Percentiles rank a stretch among this genome's conserved stretches.
phyloP scores from a whole-genome alignment of 352 stramenopile species.

The Phytophthora syringae region DNA sequence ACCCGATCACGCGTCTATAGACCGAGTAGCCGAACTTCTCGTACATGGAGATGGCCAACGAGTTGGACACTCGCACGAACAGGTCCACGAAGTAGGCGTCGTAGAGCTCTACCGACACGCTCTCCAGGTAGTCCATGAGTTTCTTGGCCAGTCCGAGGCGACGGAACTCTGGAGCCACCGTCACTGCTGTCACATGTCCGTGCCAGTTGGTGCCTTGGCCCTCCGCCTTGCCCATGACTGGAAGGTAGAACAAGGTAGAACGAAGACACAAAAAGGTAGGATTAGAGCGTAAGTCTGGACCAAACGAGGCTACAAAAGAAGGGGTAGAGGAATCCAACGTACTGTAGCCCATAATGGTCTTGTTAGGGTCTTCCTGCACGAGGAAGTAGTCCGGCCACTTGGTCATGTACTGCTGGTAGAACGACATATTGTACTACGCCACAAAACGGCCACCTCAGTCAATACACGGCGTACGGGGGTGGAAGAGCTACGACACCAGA shows the following conservation, averaged over 20 bases:
- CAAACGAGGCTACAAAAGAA: constrained; percentile 3
- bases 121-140: constrained; percentile 95
- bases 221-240: constrained; percentile 97
- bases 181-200: constrained; percentile 98
- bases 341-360: constrained; percentile 96
- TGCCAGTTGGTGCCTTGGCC: constrained; percentile 96
- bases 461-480: not conserved
- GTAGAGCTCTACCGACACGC: constrained; percentile 78
- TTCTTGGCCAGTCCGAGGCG: constrained; percentile 92
- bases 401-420: constrained; percentile 98
- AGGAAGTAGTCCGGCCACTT: constrained; percentile 98
- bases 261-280: too few species aligned
- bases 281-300: constrained; percentile 4
- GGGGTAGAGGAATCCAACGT: constrained; percentile 15
- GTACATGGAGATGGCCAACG: constrained; percentile 93
- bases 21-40: constrained; percentile 93
- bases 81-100: constrained; percentile 99
- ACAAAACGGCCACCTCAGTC: constrained; percentile 16
- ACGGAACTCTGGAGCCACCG: constrained; percentile 96
- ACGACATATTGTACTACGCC: constrained; percentile 95
- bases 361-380: constrained; percentile 93
- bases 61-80: constrained; percentile 98
- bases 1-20: constrained; percentile 92
- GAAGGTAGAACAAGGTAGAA: constrained; percentile 10
- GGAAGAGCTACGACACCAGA: not conserved